Evolutionary conservation across 2,329 filamentous ascomycete species (phyloP).

Genomic region (Penicillium janthinellum): DNA sequence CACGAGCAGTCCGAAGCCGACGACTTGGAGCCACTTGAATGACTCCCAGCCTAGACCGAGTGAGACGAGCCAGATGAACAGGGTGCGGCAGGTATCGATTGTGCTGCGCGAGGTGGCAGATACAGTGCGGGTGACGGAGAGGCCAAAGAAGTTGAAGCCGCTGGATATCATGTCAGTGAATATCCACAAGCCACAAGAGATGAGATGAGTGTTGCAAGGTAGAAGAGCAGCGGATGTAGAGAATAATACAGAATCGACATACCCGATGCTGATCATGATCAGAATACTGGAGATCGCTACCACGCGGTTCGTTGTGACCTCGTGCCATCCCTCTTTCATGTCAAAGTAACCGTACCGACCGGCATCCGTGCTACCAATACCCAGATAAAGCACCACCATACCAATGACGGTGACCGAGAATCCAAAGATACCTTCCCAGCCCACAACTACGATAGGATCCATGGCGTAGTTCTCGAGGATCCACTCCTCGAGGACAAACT

Average conservation of each 20-base stretch:
- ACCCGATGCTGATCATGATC: conserved; percentile 99
- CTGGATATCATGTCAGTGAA: conserved; percentile 47
- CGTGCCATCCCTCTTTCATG: conserved; percentile 77
- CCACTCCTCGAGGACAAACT: conserved; percentile 95
- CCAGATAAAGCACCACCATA: conserved; percentile 78
- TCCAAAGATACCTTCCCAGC: conserved; percentile 94
- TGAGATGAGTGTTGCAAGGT: not conserved
- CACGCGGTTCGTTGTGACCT: conserved; percentile 71
- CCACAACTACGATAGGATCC: conserved; percentile 87
- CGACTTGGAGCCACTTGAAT: conserved; percentile 95
- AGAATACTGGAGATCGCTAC: conserved; percentile 78
- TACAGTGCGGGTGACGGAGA: conserved; percentile 86
- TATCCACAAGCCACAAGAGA: not conserved
- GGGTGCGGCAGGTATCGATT: conserved; percentile 94
- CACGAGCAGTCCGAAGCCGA: conserved; percentile 84
- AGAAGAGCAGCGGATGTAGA: not conserved
- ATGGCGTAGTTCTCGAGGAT: conserved; percentile 78
- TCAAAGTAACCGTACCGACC: conserved; percentile 88
- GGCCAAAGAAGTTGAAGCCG: conserved; percentile 97
- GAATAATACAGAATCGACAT: conserved; percentile 41
- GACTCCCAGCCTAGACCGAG: conserved; percentile 92
- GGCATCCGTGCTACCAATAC: conserved; percentile 71
- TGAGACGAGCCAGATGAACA: conserved; percentile 98
- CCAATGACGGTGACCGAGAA: conserved; percentile 75
- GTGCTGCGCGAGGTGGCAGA: conserved; percentile 92